Base-by-base conservation (phyloP, 2,329 filamentous ascomycete genomes). In the Pyrenochaeta sp. region DNA sequence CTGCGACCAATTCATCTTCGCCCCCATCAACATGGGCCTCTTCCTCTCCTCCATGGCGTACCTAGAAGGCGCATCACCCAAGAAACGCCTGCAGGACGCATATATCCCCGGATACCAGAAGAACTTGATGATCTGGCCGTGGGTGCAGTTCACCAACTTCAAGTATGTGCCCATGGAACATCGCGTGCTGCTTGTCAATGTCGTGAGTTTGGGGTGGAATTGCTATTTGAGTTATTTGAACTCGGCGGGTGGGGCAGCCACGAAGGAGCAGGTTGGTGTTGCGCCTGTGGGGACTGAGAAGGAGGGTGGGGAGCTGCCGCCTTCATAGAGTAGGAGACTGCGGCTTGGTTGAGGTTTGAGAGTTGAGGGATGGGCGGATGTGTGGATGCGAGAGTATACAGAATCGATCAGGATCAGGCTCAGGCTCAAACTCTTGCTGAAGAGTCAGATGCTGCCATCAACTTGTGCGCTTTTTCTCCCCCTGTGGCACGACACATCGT, bases 81-180 rank as follows among this genome's bases (percentile, higher is more conserved):
- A 81, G 68, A 86, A 93, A 72, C 93, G 94, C 80, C 83, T 95
- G 54, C 79, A 86, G 58, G 87, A 85, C 71, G 90, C 86, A 59
- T 97, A 93, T 80, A 78, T 80, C 65, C 83, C 86, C 12, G 91
- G 91, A 32, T 85, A 97, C 72, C 85, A 85, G 76, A 90, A 91
- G 76, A 97, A 97, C 81, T 92, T 92, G 84, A 86, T 92, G 81
- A 79, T 97, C 54, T 97, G 93, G 93, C 93, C 93, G 3, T 82
- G 82, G 67, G 92, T 96, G 54, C 93, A 97, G 81, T 82, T 90
- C 52, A 84, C 90, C 72, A 97, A 97, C 83, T 97, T 97, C 81
- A 90, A 90, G 72, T 85, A 95, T 64, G 86, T 97, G 62, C 93
- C 93, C 48, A 82, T 96, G 62, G 87, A 96, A 74, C 88, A 94